phyloP scores from a whole-genome alignment of 2,329 filamentous ascomycete species.

The Cercospora berteroae region DNA sequence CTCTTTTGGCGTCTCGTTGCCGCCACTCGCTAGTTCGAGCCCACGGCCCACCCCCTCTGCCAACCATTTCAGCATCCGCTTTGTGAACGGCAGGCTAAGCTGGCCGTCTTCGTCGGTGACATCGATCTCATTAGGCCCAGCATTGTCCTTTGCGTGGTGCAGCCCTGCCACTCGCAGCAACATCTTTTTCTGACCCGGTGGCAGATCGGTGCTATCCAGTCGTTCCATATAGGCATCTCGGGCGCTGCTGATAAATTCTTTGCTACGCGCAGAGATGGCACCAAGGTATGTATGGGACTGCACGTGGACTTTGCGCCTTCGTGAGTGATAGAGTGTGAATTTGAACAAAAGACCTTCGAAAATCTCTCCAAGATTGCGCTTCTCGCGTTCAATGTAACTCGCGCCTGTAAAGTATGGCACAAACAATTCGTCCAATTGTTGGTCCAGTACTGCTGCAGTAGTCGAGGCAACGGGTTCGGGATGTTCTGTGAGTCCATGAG shows the following conservation, averaged over 20 bases:
- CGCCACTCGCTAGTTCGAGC: conserved; percentile 76
- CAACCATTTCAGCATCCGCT: conserved; percentile 96
- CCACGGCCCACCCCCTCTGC: conserved; percentile 91
- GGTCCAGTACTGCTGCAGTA: conserved; percentile 68
- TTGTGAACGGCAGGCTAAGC: conserved; percentile 81
- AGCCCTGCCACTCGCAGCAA: conserved; percentile 86
- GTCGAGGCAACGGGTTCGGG: conserved; percentile 87
- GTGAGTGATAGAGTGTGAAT: conserved; percentile 90
- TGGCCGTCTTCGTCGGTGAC: conserved; percentile 86
- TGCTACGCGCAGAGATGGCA: conserved; percentile 83
- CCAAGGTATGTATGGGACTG: conserved; percentile 77
- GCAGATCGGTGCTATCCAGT: conserved; percentile 84
- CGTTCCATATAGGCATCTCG: conserved; percentile 89
- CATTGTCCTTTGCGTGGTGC: conserved; percentile 62
- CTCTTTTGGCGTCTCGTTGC: conserved; percentile 88
- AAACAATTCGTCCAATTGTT: conserved; percentile 65
- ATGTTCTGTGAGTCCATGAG: conserved; percentile 91
- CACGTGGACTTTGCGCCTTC: conserved; percentile 75
- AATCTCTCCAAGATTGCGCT: conserved; percentile 69
- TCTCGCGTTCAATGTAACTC: conserved; percentile 65
- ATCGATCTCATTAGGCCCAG: conserved; percentile 58
- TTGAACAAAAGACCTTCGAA: conserved; percentile 94
- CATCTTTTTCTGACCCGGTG: conserved; percentile 83
- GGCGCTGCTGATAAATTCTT: conserved; percentile 80
- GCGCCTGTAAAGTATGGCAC: conserved; percentile 65